Evolutionary conservation across 192 early-diverging fungal species (phyloP).

Genomic region (Umbelopsis isabellina): DNA sequence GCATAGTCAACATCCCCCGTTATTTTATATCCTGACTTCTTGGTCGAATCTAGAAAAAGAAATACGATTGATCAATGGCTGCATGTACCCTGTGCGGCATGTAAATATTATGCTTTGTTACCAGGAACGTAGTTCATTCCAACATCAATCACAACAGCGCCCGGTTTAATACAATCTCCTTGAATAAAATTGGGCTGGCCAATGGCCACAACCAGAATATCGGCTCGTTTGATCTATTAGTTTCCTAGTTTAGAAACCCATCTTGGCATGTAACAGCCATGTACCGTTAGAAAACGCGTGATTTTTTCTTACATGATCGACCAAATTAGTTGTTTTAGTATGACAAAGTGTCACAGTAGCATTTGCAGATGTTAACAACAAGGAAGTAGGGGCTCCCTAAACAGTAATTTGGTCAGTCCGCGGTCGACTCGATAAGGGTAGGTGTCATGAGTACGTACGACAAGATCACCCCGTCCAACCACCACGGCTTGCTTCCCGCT

Average conservation of each 20-base stretch:
- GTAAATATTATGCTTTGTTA: slow-evolving; percentile 25
- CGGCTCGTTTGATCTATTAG: slow-evolving; percentile 64
- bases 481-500: slow-evolving; percentile 92
- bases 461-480: slow-evolving; percentile 96
- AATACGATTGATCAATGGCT: not conserved
- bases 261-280: too few species aligned
- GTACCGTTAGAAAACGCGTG: not conserved
- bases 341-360: slow-evolving; percentile 98
- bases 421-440: not conserved
- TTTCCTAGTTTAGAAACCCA: not conserved
- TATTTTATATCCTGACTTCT: slow-evolving; percentile 88
- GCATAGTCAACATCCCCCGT: slow-evolving; percentile 95
- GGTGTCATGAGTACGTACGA: slow-evolving; percentile 45
- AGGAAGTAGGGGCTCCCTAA: slow-evolving; percentile 81
- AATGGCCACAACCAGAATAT: slow-evolving; percentile 91
- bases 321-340: slow-evolving; percentile 76
- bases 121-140: slow-evolving; percentile 89
- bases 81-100: not conserved
- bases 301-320: slow-evolving; percentile 63
- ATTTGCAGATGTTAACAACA: slow-evolving; percentile 78
- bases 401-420: not conserved
- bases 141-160: slow-evolving; percentile 95
- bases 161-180: slow-evolving; percentile 94
- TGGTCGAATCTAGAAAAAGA: slow-evolving; percentile 68
- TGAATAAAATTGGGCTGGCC: slow-evolving; percentile 81